Base-by-base conservation (phyloP, 805 yeast species). In the Saccharomycopsis sp. region DNA sequence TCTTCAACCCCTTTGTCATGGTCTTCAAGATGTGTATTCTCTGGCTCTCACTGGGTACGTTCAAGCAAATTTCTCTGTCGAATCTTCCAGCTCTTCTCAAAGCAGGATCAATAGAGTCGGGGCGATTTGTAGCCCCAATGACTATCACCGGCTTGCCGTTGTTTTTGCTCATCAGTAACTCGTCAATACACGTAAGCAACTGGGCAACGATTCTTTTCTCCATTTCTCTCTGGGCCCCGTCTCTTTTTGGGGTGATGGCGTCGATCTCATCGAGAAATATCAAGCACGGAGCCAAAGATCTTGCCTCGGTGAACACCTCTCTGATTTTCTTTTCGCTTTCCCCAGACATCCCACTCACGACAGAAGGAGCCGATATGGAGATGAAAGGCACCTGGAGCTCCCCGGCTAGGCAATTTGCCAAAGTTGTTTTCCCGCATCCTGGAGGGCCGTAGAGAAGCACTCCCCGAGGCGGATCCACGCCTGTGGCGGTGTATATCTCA, bases 321-420 rank as follows among this genome's bases (percentile, higher is more conserved):
- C 98, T 69, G 17, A 92, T 68, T 55, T 89, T 88, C 65, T 92
- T 92, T 59, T 92, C 98, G 48, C 89, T 77, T 59, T 92, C 98
- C 32, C 98, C 98, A n/a, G 95, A 85, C 97, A 92, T 92, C 4
- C 98, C 98, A 47, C 95, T 84, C 0, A 92, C 97, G 6, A 92
- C 85, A 2, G 95, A 80, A 1, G 98, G 98, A 0, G 98, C 97
- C 20, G 95, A 82, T 1, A 92, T 70, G 34, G 82, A 80, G 13
- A 92, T 75, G 55, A 92, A 92, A 0, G 97, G 96, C 0, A 92
- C 95, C 51, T 86, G 82, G 23, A 92, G 68, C 55, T 89, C 95
- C 21, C 95, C 95, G 1, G 98, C 98, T 17, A 92, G 64, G 0
- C 97, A 96, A 59, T 87, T 87, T 3, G 98, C 98, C 40, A 92